A percentile compares a stretch with the other conserved stretches of the same genome.
These are phyloP conservation scores for Ophiostoma tasmaniense DNA, from an alignment of 2,329 filamentous ascomycete genomes.

Conservation along the genomic window DNA sequence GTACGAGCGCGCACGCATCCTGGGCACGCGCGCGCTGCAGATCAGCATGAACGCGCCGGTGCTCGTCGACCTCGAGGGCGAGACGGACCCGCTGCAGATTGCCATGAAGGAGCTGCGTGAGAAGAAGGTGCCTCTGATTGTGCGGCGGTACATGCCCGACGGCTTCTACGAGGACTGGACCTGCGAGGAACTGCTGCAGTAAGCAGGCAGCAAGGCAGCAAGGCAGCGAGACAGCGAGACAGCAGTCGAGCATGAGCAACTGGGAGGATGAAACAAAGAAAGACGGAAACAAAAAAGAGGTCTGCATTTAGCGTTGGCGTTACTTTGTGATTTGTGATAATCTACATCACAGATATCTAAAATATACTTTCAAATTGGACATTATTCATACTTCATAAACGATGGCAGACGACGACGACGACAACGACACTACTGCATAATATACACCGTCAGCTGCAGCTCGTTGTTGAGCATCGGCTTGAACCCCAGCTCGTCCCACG, in stretches of 20 bases:
- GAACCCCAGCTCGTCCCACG: constrained; percentile 68
- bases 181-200: constrained; percentile 82
- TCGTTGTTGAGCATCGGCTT: constrained; percentile 73
- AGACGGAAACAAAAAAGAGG: neutral
- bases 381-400: neutral
- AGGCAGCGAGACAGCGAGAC: neutral
- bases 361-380: neutral
- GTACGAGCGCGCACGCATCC: constrained; percentile 88
- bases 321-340: constrained; percentile 12
- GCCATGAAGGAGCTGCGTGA: constrained; percentile 94
- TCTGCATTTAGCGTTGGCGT: constrained; percentile 24
- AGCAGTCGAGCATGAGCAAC: neutral
- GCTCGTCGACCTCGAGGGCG: constrained; percentile 90
- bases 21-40: constrained; percentile 88
- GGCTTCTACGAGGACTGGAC: constrained; percentile 99
- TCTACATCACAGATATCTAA: neutral
- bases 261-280: neutral
- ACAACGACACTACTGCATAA: constrained; percentile 29
- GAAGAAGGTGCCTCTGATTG: constrained; percentile 96
- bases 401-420: no score
- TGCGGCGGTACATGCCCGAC: constrained; percentile 91
- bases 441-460: constrained; percentile 57
- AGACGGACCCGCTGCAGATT: constrained; percentile 95
- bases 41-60: constrained; percentile 99
- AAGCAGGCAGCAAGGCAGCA: neutral